Base-by-base conservation (phyloP, 257 asterid species). In the Rehmannia glutinosa region DNA sequence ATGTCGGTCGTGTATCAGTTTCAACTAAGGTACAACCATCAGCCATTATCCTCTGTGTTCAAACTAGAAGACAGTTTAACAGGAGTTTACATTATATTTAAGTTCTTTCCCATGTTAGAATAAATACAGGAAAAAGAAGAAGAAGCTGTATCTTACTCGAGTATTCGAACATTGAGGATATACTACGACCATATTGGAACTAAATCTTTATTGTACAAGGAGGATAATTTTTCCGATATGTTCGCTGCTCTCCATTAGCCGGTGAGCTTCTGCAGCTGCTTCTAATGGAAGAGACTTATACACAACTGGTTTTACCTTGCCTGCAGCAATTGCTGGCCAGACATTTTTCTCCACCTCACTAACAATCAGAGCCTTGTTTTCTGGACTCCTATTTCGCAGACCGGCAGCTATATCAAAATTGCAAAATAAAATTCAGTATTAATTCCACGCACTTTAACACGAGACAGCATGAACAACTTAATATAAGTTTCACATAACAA, bases 341-440 rank as follows among this genome's bases (percentile, higher is more conserved):
- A 94, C 96, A 53, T 81, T 80, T 80, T 84, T 91, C 85, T 90
- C 97, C 78, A 90, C 97, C 75, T 88, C 99, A 5, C 88, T 86
- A 64, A 90, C 87, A 23, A 93, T 93, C 73, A 15, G 28, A 30
- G 97, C 96, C 80, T 93, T 93, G 86, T 84, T 86, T 56, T 90
- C 90, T n/a, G 65, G 49, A 32, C 64, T 84, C 70, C 97, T 78
- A 62, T 5, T 70, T 23, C 99, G 84, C 79, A 90, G 74, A 1
- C 97, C 97, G 12, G 96, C 97, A 78, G 90, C 99, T 88, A 81
- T 50, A 62, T 15, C 56, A 72, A 41, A 35, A 15, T 42, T 5
- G 19, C 9, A 32, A 24, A n/a, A 45, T 32, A 35, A 39, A 27
- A 60, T 1, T 8, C n/a, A n/a, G n/a, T n/a, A n/a, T n/a, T n/a